Evolutionary conservation across 2,329 filamentous ascomycete genomes (phyloP).

Genomic region (Calonectria montana): DNA sequence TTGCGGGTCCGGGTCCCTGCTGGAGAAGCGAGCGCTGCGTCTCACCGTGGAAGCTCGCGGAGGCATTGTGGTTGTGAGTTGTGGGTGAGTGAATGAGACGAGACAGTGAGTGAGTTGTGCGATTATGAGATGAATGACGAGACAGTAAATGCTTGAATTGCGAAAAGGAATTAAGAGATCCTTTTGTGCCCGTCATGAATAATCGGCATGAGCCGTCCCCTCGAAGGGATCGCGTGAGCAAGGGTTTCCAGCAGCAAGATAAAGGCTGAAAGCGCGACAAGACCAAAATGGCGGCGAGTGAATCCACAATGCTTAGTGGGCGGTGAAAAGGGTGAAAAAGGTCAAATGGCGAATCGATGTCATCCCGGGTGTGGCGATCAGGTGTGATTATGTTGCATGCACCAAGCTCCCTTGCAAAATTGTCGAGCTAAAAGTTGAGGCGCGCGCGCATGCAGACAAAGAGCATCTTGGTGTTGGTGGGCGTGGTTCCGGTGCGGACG

Average conservation of each 20-base stretch:
- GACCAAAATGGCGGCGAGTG: conserved; percentile 35
- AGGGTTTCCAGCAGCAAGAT: not conserved
- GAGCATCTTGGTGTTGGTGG: conserved; percentile 38
- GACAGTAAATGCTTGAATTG: not conserved
- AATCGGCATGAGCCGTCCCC: conserved; percentile 14
- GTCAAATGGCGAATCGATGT: conserved; percentile 16
- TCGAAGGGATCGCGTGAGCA: conserved; percentile 6
- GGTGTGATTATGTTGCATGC: conserved; percentile 16
- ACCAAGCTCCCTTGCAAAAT: conserved; percentile 32
- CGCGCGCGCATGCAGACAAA: conserved; percentile 39
- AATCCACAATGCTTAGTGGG: conserved; percentile 18
- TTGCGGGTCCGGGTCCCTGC: conserved; percentile 33
- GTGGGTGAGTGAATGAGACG: conserved; percentile 2
- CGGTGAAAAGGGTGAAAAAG: conserved; percentile 12
- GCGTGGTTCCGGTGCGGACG: not conserved
- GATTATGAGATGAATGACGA: conserved; percentile 4
- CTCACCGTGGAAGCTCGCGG: conserved; percentile 32
- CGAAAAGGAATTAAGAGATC: conserved; percentile 3
- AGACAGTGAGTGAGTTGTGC: not conserved
- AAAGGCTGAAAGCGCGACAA: conserved; percentile 28
- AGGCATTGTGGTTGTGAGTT: conserved; percentile 34
- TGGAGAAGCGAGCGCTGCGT: conserved; percentile 32
- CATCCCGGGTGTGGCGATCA: conserved; percentile 18
- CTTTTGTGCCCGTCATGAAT: conserved; percentile 36
- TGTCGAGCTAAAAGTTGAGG: conserved; percentile 31